Evolutionary conservation across 495 filamentous ascomycete species (phyloP), one percentile per base, ranked within the genome.

Genomic region (Talaromyces proteolyticus): DNA sequence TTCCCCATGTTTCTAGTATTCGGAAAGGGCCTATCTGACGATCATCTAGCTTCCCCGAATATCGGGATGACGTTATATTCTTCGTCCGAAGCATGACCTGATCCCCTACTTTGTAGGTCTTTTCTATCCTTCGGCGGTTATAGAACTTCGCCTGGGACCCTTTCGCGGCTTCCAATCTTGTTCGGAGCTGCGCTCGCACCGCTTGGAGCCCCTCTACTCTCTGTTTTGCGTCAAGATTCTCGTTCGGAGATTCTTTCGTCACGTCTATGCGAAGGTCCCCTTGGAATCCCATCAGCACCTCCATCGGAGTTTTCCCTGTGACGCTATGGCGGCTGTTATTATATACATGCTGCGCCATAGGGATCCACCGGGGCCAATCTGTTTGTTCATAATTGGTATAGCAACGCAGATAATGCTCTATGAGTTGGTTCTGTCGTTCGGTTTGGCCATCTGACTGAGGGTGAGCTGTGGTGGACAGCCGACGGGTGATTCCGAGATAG

Each of bases 351-450:
- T 62, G 17, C 3, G 61, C 58, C 6, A 63, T 6, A 8, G 38
- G 42, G 36, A 65, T 25, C 11, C 58, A 42, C 17, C n/a, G 6
- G 41, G 40, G 40, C 52, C 37, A 61, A 29, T 65, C 57, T 12
- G 51, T 29, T 42, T 65, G 43, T 21, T 53, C 19, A 16, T 53
- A 52, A 29, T 59, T 59, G 6, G 36, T 25, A 39, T 55, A 64
- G 8, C 20, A 42, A 36, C 36, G 25, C 6, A 63, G n/a, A n/a
- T n/a, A n/a, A n/a, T n/a, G n/a, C n/a, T n/a, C n/a, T n/a, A n/a
- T n/a, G n/a, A n/a, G n/a, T 22, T 49, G 46, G 25, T 49, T 49
- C 16, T 37, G 18, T 6, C 12, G 46, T 19, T 49, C 29, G 14
- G 29, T 49, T 22, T 49, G 46, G 1, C 46, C 17, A 19, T 49